Conservation (phyloP, 371 early-diverging fungal species). For the Mucor sp. region DNA sequence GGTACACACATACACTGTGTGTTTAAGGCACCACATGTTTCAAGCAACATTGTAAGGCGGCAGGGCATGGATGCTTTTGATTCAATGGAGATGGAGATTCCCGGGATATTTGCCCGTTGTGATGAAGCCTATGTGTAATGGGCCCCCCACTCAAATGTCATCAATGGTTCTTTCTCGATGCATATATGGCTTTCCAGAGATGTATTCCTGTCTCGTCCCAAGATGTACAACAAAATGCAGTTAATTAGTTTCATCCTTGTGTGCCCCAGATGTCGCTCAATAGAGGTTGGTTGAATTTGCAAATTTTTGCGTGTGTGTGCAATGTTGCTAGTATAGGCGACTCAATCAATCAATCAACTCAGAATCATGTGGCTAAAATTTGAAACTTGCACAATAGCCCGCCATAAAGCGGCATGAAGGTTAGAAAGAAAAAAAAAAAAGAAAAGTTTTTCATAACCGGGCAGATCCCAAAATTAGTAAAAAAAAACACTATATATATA, state of each 20-base stretch:
- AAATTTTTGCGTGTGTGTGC: too few relatives aligned
- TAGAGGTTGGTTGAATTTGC: background rate
- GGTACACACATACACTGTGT: background rate
- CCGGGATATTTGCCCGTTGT: background rate
- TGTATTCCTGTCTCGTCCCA: too few relatives aligned
- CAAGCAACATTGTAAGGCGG: background rate
- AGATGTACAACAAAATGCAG: too few relatives aligned
- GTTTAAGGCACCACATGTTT: background rate
- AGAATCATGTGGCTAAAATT: conserved; percentile 3
- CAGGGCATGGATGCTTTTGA: background rate
- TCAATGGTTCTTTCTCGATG: too few relatives aligned
- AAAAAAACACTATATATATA: background rate
- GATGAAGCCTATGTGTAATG: too few relatives aligned
- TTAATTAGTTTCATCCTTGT: background rate
- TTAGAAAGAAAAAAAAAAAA: background rate
- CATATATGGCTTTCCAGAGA: too few relatives aligned
- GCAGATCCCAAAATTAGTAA: background rate
- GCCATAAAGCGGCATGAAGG: background rate
- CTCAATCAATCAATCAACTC: background rate
- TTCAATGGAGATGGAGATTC: background rate
- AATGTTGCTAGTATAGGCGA: background rate
- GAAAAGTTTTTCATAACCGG: too few relatives aligned
- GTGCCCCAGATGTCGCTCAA: background rate
- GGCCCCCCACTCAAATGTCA: too few relatives aligned
- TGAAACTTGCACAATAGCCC: conserved; percentile 1